Conservation (phyloP, 352 stramenopile species). For the Thraustotheca clavata region DNA sequence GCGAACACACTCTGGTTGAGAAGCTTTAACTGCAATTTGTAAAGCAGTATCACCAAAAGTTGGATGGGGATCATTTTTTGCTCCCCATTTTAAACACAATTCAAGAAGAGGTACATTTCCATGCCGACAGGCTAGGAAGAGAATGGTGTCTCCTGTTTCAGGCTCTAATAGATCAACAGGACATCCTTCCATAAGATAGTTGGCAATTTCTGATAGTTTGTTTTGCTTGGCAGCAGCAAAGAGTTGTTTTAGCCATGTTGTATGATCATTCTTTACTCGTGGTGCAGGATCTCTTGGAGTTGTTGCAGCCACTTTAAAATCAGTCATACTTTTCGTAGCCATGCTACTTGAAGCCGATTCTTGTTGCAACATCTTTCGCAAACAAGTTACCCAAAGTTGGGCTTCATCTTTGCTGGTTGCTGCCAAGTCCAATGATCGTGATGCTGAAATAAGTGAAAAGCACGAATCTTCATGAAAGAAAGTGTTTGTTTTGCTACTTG, state of each 20-base stretch:
- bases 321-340: background rate
- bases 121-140: constrained; percentile 65
- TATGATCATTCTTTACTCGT: constrained; percentile 16
- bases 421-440: constrained; percentile 60
- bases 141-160: constrained; percentile 58
- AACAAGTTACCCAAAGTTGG: constrained; percentile 40
- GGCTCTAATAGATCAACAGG: constrained; percentile 72
- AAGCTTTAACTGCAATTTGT: constrained; percentile 60
- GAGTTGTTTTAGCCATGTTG: constrained; percentile 44
- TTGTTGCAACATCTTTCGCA: constrained; percentile 25
- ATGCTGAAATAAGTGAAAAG: constrained; percentile 58
- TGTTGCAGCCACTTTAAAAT: constrained; percentile 35
- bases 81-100: constrained; percentile 57
- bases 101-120: constrained; percentile 58
- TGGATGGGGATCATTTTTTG: constrained; percentile 80
- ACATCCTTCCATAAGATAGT: constrained; percentile 50
- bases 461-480: constrained; percentile 28
- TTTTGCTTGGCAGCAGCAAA: constrained; percentile 47
- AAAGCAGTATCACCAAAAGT: constrained; percentile 78
- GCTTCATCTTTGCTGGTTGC: constrained; percentile 75
- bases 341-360: background rate
- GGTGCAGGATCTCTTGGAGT: constrained; percentile 18
- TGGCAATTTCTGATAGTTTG: constrained; percentile 33
- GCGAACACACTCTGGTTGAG: constrained; percentile 45
- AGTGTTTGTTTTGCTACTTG: constrained; percentile 12